Conservation (phyloP, 371 early-diverging fungal genomes). For the Lichtheimia corymbifera region DNA sequence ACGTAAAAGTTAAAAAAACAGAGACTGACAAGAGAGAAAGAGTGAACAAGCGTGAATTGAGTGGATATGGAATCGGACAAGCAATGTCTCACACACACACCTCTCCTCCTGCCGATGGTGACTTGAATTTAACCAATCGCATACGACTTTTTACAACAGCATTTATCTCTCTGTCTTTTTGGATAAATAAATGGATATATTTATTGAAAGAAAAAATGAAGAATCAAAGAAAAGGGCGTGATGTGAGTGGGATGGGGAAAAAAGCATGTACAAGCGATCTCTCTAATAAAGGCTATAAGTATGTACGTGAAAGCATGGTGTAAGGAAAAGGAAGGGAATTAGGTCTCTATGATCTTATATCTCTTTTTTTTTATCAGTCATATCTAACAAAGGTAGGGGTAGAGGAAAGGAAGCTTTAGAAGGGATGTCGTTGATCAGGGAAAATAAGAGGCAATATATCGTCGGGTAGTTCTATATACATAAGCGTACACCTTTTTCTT, state of each 20-base stretch:
- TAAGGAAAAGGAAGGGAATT: neutral
- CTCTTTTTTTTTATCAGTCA: too few relatives aligned
- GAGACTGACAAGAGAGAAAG: too few relatives aligned
- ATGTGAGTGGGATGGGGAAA: neutral
- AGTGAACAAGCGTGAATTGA: neutral
- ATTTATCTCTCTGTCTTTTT: too few relatives aligned
- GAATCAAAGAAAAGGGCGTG: neutral
- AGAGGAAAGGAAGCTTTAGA: neutral
- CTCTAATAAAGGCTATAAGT: neutral
- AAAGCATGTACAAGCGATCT: slow-evolving; percentile 1
- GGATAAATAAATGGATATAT: neutral
- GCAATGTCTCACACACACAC: neutral
- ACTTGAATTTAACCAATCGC: too few relatives aligned
- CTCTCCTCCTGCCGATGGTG: too few relatives aligned
- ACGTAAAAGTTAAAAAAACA: neutral
- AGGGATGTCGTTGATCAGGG: neutral
- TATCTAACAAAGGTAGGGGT: too few relatives aligned
- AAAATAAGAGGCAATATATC: neutral
- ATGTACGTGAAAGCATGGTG: neutral
- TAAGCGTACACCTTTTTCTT: neutral
- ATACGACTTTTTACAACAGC: too few relatives aligned
- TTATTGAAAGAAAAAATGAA: neutral
- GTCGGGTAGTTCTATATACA: neutral
- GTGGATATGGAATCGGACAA: neutral
- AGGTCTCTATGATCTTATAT: too few relatives aligned